These are phyloP conservation scores for Chara braunii DNA, from an alignment of 139 green algal species.

Conservation along the genomic window DNA sequence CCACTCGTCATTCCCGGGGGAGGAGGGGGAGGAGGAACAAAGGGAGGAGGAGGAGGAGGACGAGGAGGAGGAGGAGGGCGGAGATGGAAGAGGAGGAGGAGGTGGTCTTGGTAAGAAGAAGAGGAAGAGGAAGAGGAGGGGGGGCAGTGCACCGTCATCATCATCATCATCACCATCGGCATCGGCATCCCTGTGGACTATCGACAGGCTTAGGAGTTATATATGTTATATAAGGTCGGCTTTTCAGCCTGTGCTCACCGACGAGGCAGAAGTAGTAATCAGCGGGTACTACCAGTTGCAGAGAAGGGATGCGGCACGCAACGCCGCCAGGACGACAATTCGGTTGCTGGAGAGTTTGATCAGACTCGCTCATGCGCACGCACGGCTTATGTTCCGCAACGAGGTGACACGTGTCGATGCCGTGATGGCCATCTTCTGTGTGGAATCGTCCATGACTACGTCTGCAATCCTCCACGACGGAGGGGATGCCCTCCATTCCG, in stretches of 20 bases:
- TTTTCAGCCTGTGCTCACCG: conserved; percentile 47
- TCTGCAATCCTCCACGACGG: background rate
- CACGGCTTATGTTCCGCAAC: conserved; percentile 56
- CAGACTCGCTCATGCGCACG: conserved; percentile 76
- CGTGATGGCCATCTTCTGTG: conserved; percentile 9
- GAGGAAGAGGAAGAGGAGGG: no score
- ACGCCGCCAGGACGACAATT: conserved; percentile 52
- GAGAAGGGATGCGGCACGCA: background rate
- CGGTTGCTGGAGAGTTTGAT: conserved; percentile 80
- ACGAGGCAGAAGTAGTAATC: conserved; percentile 53
- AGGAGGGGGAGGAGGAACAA: no score
- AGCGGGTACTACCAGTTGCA: conserved; percentile 63
- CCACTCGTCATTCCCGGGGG: background rate
- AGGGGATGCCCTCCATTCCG: background rate
- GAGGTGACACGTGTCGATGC: conserved; percentile 46
- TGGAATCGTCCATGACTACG: conserved; percentile 28
- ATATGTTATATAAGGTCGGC: conserved; percentile 56
- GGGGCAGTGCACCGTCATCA: no score
- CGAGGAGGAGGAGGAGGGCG: no score
- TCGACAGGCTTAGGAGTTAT: no score
- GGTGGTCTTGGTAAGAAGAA: no score
- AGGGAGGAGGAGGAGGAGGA: no score
- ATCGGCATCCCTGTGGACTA: no score
- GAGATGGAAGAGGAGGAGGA: no score
- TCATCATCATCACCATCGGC: no score